These are phyloP conservation scores for Aspergillus calidoustus DNA, from an alignment of 2,329 filamentous ascomycete species.

Conservation along the genomic window DNA sequence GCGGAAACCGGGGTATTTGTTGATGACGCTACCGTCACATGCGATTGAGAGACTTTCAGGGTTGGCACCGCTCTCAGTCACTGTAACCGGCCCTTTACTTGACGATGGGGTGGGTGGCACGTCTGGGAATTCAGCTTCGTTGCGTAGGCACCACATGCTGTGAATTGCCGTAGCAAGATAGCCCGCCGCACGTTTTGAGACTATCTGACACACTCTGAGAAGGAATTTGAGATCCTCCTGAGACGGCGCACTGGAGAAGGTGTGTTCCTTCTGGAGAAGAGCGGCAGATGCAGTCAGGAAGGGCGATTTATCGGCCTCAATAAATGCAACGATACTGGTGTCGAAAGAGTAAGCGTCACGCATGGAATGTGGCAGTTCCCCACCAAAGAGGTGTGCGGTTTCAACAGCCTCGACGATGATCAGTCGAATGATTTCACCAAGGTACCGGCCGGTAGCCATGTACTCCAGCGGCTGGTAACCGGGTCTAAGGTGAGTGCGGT, in stretches of 20 bases:
- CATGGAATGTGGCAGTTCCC: constrained; percentile 60
- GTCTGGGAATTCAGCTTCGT: constrained; percentile 50
- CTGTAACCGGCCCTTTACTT: constrained; percentile 37
- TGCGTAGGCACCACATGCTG: constrained; percentile 63
- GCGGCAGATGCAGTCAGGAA: constrained; percentile 45
- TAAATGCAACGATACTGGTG: constrained; percentile 61
- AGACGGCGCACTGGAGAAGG: constrained; percentile 50
- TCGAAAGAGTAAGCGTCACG: constrained; percentile 63
- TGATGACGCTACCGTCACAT: constrained; percentile 58
- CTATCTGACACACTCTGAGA: constrained; percentile 55
- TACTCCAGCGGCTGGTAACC: constrained; percentile 70
- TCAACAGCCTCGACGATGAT: constrained; percentile 65
- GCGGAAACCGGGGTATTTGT: constrained; percentile 56
- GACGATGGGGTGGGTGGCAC: constrained; percentile 24
- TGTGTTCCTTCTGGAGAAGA: constrained; percentile 58
- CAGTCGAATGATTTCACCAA: constrained; percentile 66
- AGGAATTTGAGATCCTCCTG: constrained; percentile 60
- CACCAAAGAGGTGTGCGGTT: constrained; percentile 60
- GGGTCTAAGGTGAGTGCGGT: constrained; percentile 59
- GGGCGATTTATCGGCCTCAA: constrained; percentile 55
- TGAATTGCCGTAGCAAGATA: constrained; percentile 68
- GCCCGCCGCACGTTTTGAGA: constrained; percentile 63
- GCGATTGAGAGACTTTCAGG: constrained; percentile 49
- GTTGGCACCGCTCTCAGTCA: constrained; percentile 37
- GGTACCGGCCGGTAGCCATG: constrained; percentile 65